These are phyloP conservation scores for Symmetrospora coprosmae DNA, from an alignment of 768 basidiomycete genomes.

Conservation along the genomic window DNA sequence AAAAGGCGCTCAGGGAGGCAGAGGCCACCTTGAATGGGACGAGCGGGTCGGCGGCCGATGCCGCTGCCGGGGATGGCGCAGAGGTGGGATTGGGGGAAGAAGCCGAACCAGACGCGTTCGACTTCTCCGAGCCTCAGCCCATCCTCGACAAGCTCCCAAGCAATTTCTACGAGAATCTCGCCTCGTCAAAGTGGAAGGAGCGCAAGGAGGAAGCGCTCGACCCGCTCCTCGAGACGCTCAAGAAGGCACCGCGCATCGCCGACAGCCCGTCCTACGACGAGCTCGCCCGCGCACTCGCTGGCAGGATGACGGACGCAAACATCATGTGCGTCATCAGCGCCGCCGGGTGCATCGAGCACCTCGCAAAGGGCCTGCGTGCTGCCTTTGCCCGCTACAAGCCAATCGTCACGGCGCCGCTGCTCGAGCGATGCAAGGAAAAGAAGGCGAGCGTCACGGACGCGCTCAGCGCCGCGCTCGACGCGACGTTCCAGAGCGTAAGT, in stretches of 20 bases:
- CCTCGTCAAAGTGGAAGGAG: conserved; percentile 97
- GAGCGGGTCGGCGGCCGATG: conserved; percentile 40
- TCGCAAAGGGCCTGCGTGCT: conserved; percentile 65
- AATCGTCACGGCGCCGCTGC: conserved; percentile 55
- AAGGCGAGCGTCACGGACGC: conserved; percentile 80
- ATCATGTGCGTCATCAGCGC: conserved; percentile 87
- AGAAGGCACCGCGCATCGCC: conserved; percentile 57
- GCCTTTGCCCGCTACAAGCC: conserved; percentile 64
- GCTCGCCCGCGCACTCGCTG: conserved; percentile 58
- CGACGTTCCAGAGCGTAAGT: conserved; percentile 66
- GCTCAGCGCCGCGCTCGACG: conserved; percentile 74
- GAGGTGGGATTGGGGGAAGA: conserved; percentile 39
- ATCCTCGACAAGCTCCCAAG: conserved; percentile 61
- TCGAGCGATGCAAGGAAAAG: conserved; percentile 85
- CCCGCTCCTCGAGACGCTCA: conserved; percentile 57
- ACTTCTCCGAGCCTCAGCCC: conserved; percentile 66
- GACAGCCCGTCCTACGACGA: conserved; percentile 57
- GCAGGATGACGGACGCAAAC: conserved; percentile 80
- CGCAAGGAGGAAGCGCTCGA: conserved; percentile 74
- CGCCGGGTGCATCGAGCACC: conserved; percentile 64
- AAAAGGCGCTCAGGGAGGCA: conserved; percentile 40
- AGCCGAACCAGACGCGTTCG: conserved; percentile 55
- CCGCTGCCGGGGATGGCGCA: conserved; percentile 38
- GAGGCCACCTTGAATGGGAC: conserved; percentile 24
- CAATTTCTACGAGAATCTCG: conserved; percentile 56